phyloP scores from a whole-genome alignment of 495 filamentous ascomycete genomes.

The Annulohypoxylon moriforme region DNA sequence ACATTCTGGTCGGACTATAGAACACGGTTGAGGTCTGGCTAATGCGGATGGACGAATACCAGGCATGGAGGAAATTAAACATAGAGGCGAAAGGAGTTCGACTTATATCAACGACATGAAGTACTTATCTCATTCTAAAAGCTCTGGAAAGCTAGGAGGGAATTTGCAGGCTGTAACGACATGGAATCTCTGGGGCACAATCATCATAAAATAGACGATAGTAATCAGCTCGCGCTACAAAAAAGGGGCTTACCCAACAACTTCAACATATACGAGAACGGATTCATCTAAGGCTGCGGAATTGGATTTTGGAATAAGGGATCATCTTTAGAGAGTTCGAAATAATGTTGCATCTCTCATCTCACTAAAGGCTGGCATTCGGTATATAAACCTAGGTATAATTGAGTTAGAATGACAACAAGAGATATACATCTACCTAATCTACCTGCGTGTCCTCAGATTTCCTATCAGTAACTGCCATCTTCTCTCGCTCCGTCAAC shows the following conservation, averaged over 20 bases:
- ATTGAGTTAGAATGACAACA: not conserved
- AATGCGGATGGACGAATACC: not conserved
- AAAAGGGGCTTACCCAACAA: not conserved
- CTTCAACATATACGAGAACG: not conserved
- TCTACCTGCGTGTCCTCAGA: not conserved
- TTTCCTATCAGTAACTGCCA: not conserved
- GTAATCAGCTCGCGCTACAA: not conserved
- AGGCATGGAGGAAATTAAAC: not conserved
- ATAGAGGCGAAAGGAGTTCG: not conserved
- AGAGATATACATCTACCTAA: not conserved
- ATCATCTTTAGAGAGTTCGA: not conserved
- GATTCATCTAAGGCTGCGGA: not conserved
- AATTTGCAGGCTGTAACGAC: not conserved
- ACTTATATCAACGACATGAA: not conserved
- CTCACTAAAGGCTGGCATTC: not conserved
- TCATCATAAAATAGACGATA: not conserved
- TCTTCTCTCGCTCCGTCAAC: conserved; percentile 31
- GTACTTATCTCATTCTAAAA: not conserved
- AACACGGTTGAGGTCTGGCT: not conserved
- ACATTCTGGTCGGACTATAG: not conserved
- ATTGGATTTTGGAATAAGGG: not conserved
- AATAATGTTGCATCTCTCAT: not conserved
- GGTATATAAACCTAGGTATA: too few species aligned
- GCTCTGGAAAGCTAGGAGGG: not conserved
- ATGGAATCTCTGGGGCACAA: not conserved